Evolutionary conservation across 2,329 filamentous ascomycete genomes (phyloP), one percentile per base, ranked within the genome.

Genomic region (Clonostachys chloroleuca): DNA sequence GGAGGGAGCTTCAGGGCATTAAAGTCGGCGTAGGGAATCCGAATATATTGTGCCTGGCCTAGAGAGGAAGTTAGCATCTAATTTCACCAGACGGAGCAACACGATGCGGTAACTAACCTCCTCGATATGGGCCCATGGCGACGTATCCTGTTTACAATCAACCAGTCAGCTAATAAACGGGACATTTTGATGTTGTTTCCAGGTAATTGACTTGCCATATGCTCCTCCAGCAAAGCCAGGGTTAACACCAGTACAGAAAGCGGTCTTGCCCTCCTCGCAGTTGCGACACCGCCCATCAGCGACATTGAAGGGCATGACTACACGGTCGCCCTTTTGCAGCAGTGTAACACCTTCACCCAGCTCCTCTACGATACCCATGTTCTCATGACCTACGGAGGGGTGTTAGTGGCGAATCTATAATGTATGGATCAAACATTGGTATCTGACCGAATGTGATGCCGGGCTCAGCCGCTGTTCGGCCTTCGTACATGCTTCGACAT

Each of bases 1-100:
- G 74, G 65, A 1, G 83, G 83, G 2, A 87, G 64, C 46, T 77
- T 77, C 34, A 87, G 61, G 6, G 78, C 78, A 50, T 86, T 86
- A 65, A 85, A 85, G 56, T 86, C 83, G 2, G 83, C 83, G 48
- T 80, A 86, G 0, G 83, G 83, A 2, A 86, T 77, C 5, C 81
- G 72, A 16, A 86, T 64, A 49, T 81, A 86, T 57, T 86, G 80
- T 4, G 82, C 83, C 57, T 84, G 79, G 13, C 78, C 77, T 44
- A 10, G 16, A 12, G 5, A 12, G n/a, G 12, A 24, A 8, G 40
- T 40, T 20, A 37, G 39, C 7, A 46, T 20, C 33, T 7, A 5
- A 12, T 44, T 51, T 35, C 48, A 39, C 5, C 33, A 37, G 12
- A 7, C 14, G 3, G 8, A 6, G 13, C 39, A 13, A 14, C 18